A percentile compares a stretch with the other conserved stretches of the same genome.
Conservation (phyloP, 1,284 basidiomycete genomes). For the Leccinum angustisporum region DNA sequence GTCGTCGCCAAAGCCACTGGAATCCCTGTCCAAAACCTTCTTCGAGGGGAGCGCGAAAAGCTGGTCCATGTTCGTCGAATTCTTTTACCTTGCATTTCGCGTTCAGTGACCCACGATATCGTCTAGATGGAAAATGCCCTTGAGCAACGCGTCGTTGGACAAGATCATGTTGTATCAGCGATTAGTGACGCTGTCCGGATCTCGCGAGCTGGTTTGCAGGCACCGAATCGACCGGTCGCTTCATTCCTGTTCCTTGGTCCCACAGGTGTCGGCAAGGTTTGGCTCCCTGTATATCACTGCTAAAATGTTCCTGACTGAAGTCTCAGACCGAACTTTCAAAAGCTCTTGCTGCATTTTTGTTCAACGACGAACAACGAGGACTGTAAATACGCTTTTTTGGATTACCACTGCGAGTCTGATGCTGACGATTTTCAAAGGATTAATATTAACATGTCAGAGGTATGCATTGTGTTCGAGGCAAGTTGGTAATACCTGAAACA, state of each 20-base stretch:
- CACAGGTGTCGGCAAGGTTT: constrained; percentile 59
- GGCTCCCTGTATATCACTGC: constrained; percentile 22
- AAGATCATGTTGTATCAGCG: constrained; percentile 79
- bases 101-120: constrained; percentile 4
- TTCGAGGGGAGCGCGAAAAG: constrained; percentile 89
- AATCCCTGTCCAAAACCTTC: constrained; percentile 56
- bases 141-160: constrained; percentile 79
- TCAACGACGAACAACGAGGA: constrained; percentile 83
- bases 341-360: constrained; percentile 82
- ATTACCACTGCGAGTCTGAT: not conserved
- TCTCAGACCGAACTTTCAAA: constrained; percentile 84
- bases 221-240: constrained; percentile 84
- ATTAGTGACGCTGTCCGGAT: constrained; percentile 89
- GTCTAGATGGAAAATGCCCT: constrained; percentile 83
- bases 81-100: constrained; percentile 9
- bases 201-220: constrained; percentile 86
- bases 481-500: not conserved
- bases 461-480: constrained; percentile 11
- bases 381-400: constrained; percentile 49
- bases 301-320: constrained; percentile 4
- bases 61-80: constrained; percentile 71
- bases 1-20: constrained; percentile 71
- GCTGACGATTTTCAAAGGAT: constrained; percentile 48
- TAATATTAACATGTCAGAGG: constrained; percentile 89
- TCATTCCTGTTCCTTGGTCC: constrained; percentile 91